Evolutionary conservation across 2,329 filamentous ascomycete species (phyloP), one percentile per base, ranked within the genome.

Genomic region (Clonostachys byssicola): DNA sequence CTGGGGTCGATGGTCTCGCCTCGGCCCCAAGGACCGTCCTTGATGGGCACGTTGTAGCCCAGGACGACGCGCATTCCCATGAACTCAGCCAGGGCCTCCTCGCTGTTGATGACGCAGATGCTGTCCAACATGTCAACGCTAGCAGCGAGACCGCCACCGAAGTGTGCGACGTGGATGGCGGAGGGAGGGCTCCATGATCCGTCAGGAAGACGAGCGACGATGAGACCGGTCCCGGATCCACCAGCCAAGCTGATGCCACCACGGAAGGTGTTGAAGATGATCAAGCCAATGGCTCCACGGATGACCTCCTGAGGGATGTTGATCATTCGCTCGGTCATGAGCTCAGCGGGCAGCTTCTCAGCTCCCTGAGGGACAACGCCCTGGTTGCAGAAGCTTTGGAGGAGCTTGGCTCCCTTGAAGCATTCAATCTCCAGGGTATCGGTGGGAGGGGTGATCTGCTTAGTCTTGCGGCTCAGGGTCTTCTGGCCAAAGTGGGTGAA

Each of bases 71-170:
- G 80, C 2, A 88, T 76, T 49, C 81, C 82, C 50, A 85, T 87
- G 64, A 95, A 95, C 0, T 88, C 86, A 14, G 86, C 80, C 40
- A 95, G 72, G 0, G 89, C 89, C 54, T 88, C 78, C 40, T 80
- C 75, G 5, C 80, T 88, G 68, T 95, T 95, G 64, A 95, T 91
- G 35, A 95, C 86, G 20, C 91, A 82, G 4, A 95, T 88, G 56
- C 88, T 94, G 63, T 95, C 90, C 68, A 94, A 95, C 30, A 95
- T 90, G 63, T 95, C 90, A 12, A 92, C 78, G 12, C 90, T 90
- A 1, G 88, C 80, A 50, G 92, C 76, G 60, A 95, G 89, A 0
- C 90, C 90, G 2, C 90, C 78, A 5, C 87, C 89, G 2, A 89
- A 78, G 0, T 88, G 89, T 60, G 92, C 87, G 23, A 94, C 77